phyloP scores from a whole-genome alignment of 2,329 filamentous ascomycete species.

The Diplodia seriata region DNA sequence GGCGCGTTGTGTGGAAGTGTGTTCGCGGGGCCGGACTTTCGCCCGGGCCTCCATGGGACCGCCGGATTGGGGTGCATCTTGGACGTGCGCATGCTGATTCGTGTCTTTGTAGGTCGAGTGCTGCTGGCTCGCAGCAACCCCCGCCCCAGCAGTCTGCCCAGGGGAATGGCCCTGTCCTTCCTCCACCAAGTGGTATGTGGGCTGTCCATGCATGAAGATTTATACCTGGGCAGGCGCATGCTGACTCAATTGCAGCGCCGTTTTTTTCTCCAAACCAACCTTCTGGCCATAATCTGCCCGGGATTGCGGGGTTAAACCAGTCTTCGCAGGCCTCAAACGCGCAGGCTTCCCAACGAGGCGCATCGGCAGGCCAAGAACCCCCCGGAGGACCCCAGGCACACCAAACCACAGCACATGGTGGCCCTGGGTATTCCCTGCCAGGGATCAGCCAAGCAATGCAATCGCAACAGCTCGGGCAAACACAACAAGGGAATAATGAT shows the following conservation, averaged over 20 bases:
- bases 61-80: not conserved
- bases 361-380: slow-evolving; percentile 44
- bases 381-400: slow-evolving; percentile 44
- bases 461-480: slow-evolving; percentile 45
- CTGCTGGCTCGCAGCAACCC: slow-evolving; percentile 41
- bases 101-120: slow-evolving; percentile 40
- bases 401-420: slow-evolving; percentile 46
- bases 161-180: slow-evolving; percentile 47
- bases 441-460: slow-evolving; percentile 54
- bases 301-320: slow-evolving; percentile 53
- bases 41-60: not conserved
- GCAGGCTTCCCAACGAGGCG: slow-evolving; percentile 45
- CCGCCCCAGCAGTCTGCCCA: slow-evolving; percentile 47
- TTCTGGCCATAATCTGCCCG: slow-evolving; percentile 53
- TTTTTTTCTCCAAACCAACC: slow-evolving; percentile 52
- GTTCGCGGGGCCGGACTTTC: not conserved
- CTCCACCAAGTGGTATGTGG: slow-evolving; percentile 49
- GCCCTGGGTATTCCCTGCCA: slow-evolving; percentile 53
- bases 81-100: slow-evolving; percentile 16
- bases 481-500: slow-evolving; percentile 47
- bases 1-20: slow-evolving; percentile 9
- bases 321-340: slow-evolving; percentile 52
- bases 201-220: not conserved
- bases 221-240: not conserved
- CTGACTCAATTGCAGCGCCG: slow-evolving; percentile 37